Percentiles rank a stretch among this genome's conserved stretches.
Conservation (phyloP, 1,139 yeast species). For the Sugiyamaella novakii region DNA sequence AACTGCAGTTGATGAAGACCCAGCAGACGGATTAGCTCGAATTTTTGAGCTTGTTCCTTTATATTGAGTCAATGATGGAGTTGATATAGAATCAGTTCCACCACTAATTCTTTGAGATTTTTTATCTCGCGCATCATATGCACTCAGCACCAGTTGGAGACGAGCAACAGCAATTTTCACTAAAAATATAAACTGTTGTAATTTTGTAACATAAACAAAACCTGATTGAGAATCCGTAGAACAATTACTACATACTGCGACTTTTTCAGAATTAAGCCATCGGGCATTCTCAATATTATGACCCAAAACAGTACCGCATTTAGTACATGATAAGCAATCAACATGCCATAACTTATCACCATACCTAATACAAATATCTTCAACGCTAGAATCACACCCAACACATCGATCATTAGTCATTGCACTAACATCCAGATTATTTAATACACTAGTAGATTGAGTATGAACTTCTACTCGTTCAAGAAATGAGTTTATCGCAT, state of each 20-base stretch:
- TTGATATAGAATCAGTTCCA: slow-evolving; percentile 10
- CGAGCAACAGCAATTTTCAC: slow-evolving; percentile 83
- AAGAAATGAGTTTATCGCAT: slow-evolving; percentile 49
- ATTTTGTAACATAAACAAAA: slow-evolving; percentile 65
- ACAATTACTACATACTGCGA: slow-evolving; percentile 49
- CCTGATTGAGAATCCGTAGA: slow-evolving; percentile 54
- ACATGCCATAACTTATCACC: slow-evolving; percentile 78
- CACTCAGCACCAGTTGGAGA: slow-evolving; percentile 68
- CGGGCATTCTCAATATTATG: slow-evolving; percentile 47
- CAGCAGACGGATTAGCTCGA: slow-evolving; percentile 9
- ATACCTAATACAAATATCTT: slow-evolving; percentile 70
- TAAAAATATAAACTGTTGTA: slow-evolving; percentile 72
- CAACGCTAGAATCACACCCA: slow-evolving; percentile 73
- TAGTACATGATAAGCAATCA: slow-evolving; percentile 66
- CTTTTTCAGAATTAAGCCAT: slow-evolving; percentile 45
- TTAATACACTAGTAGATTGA: slow-evolving; percentile 40
- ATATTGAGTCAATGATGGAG: slow-evolving; percentile 16
- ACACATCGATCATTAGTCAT: slow-evolving; percentile 80
- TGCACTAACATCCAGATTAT: slow-evolving; percentile 54
- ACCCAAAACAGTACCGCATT: slow-evolving; percentile 30
- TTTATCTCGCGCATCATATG: slow-evolving; percentile 41
- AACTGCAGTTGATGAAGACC: slow-evolving; percentile 21
- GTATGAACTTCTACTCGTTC: slow-evolving; percentile 50
- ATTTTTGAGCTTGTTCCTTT: background rate
- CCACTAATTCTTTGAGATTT: slow-evolving; percentile 21